Evolutionary conservation across 805 yeast species (phyloP), one percentile per base, ranked within the genome.

Genomic region (Candida hispaniensis): DNA sequence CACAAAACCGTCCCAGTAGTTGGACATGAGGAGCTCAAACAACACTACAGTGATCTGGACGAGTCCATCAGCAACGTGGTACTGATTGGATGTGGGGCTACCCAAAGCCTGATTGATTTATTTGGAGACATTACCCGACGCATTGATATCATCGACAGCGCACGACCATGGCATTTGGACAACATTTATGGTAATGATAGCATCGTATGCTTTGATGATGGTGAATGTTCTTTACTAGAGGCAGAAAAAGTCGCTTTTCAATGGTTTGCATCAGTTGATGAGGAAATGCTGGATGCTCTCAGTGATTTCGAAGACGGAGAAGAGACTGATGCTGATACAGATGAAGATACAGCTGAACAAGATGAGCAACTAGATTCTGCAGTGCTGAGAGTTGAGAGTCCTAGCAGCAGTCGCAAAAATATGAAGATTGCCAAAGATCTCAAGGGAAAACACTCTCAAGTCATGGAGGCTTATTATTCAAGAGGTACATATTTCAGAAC

Each of bases 91-190:
- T 91, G 95, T 59, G 98, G 98, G 9, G 93, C 93, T 4, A 73
- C 79, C 71, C 71, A 86, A 7, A n/a, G n/a, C n/a, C n/a, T n/a
- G n/a, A n/a, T n/a, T n/a, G n/a, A n/a, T n/a, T n/a, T n/a, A n/a
- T n/a, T n/a, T n/a, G n/a, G n/a, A n/a, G 96, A 91, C 54, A 49
- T 91, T 18, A 47, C 47, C 30, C 66, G 91, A 44, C 71, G 66
- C 39, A 69, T 88, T 2, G 93, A 82, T 48, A 70, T 93, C 7
- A 66, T 91, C 39, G 99, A 91, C 56, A 85, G 94, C 3, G 91
- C 80, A 45, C 63, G 97, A 44, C 99, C 98, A 4, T 91, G 98
- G 97, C 86, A 86, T 56, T 61, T 91, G 44, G 94, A 86, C 53
- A 91, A 91, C 51, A 50, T 91, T 29, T 86, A 80, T 63, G 95